phyloP scores from a whole-genome alignment of 495 filamentous ascomycete genomes.

The Venustampulla echinocandica region DNA sequence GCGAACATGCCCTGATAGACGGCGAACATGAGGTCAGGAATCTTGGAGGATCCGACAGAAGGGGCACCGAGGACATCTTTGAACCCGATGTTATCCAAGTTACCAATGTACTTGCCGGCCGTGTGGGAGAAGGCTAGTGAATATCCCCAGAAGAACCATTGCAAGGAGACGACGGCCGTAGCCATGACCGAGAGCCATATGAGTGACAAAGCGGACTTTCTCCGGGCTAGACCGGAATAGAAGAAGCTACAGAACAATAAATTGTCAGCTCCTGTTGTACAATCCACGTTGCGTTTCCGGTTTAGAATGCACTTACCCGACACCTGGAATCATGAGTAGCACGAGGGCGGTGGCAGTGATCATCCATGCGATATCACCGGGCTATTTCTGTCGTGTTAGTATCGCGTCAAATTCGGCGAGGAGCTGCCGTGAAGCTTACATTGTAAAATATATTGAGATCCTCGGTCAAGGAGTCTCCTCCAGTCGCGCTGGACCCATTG shows the following conservation, averaged over 20 bases:
- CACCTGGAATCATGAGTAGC: conserved; percentile 95
- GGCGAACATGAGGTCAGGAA: conserved; percentile 87
- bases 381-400: conserved; percentile 33
- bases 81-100: conserved; percentile 80
- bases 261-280: conserved; percentile 13
- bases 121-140: conserved; percentile 86
- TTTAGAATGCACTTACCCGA: conserved; percentile 51
- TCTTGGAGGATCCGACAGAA: conserved; percentile 68
- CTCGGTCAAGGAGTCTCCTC: conserved; percentile 64
- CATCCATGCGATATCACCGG: conserved; percentile 90
- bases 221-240: conserved; percentile 94
- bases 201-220: conserved; percentile 90
- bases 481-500: conserved; percentile 55
- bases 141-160: conserved; percentile 99
- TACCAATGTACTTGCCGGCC: conserved; percentile 74
- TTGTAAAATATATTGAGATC: conserved; percentile 79
- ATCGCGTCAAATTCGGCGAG: not conserved
- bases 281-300: conserved; percentile 17
- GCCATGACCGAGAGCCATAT: conserved; percentile 98
- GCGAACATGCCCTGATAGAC: conserved; percentile 99
- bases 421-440: conserved; percentile 34
- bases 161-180: conserved; percentile 81
- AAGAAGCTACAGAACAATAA: conserved; percentile 57
- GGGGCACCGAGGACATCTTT: conserved; percentile 69
- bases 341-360: conserved; percentile 82